Evolutionary conservation across 1,284 basidiomycete genomes (phyloP), one percentile per base, ranked within the genome.

Genomic region (Cutaneotrichosporon dermatis): DNA sequence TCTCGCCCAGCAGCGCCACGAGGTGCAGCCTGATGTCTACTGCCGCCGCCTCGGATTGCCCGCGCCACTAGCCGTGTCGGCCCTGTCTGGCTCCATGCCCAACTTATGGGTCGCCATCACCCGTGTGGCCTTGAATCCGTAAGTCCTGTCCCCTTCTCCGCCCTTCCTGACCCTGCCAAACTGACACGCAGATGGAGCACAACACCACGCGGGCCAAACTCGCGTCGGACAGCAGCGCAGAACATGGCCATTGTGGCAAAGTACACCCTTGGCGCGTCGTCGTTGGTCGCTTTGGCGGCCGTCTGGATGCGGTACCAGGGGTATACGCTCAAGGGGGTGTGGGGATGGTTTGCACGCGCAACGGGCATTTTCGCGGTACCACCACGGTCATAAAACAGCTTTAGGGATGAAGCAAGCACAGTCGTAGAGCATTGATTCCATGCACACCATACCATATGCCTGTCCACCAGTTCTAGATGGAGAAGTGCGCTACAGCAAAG

Each of bases 1-100:
- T 78, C 86, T 98, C 48, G 95, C 95, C 13, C 85, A 93, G 70
- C 92, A 95, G 88, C 83, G 95, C 72, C 94, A 98, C 75, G 94
- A 98, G 81, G 94, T 98, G 12, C 95, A 99, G 77, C 95, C 95
- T 43, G 95, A 98, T 73, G 91, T 94, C 11, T 99, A 99, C 77
- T 93, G 91, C 74, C 83, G 92, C 70, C 83, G 91, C 59, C 79
- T 95, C 56, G 85, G 86, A 12, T 80, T 97, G 13, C 88, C 88
- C 64, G 90, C 93, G 4, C 93, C 93, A 33, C 89, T 96, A 49
- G 87, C 92, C 2, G 90, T 96, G 25, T 92, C 89, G 73, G 88
- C 95, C 49, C 88, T 88, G 73, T 86, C 86, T 3, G 87, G 72
- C 4, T 66, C 74, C 5, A 57, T 77, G 41, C 70, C 70, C 6